Percentiles rank a stretch among this genome's conserved stretches.
Conservation (phyloP, 805 yeast species). For the Teunomyces panamensis region DNA sequence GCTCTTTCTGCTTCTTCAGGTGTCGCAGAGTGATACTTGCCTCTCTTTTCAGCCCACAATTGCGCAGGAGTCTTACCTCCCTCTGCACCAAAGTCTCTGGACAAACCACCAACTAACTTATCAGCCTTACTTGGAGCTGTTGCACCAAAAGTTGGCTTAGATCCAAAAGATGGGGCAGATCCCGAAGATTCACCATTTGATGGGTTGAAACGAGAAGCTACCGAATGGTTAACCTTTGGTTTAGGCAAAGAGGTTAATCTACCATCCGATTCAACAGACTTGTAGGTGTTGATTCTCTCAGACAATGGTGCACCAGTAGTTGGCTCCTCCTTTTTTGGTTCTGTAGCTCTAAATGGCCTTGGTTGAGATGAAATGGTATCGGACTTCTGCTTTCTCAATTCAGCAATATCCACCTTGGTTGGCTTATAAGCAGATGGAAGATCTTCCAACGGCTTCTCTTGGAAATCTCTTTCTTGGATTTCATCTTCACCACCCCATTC, state of each 20-base stretch:
- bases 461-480: constrained; percentile 52
- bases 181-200: constrained; percentile 22
- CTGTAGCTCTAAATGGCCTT: constrained; percentile 15
- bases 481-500: constrained; percentile 74
- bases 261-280: constrained; percentile 39
- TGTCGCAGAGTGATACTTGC: constrained; percentile 50
- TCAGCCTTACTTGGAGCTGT: constrained; percentile 21
- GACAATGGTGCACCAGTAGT: constrained; percentile 27
- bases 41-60: constrained; percentile 90
- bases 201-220: constrained; percentile 47
- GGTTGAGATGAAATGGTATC: constrained; percentile 46
- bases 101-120: constrained; percentile 56
- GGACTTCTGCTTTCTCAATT: constrained; percentile 49
- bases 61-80: constrained; percentile 93
- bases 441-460: constrained; percentile 47
- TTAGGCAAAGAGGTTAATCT: constrained; percentile 62
- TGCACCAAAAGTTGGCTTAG: constrained; percentile 35
- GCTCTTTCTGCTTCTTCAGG: constrained; percentile 14
- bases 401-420: constrained; percentile 57
- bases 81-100: constrained; percentile 59
- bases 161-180: constrained; percentile 27
- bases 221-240: constrained; percentile 51
- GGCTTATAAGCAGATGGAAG: constrained; percentile 66
- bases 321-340: constrained; percentile 26
- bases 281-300: constrained; percentile 45